Evolutionary conservation across 169 alveolate species (phyloP), one percentile per base, ranked within the genome.

Genomic region (Plasmodium ovale): DNA sequence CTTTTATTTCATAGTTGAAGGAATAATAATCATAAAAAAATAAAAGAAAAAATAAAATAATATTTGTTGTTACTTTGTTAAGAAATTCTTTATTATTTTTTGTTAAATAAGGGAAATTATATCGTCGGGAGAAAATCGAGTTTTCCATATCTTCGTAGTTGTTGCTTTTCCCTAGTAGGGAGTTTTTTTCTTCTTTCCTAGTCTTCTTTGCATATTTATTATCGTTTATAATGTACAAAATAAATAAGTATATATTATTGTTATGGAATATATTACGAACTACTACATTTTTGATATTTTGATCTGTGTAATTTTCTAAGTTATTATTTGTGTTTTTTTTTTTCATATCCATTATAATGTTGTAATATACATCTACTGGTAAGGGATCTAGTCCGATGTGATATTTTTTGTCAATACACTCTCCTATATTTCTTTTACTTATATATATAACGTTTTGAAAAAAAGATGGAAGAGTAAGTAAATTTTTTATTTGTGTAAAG

Each of bases 21-120:
- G 82, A 82, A 35, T 82, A 82, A 69, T 82, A 82, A 67, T 82
- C 90, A 69, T 82, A 82, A 82, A 82, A 82, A 39, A 82, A 82
- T 82, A 82, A 53, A 21, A 82, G 84, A 27, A 82, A 82, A 42
- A 82, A 82, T 82, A 82, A 25, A 6, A 82, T 42, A 82, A 82
- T 82, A 51, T 64, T 82, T 9, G 84, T 82, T 53, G 90, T 82
- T 51, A 82, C 27, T 37, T 82, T 82, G 65, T 82, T 82, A 65
- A 82, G 10, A 68, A 65, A 82, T 67, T n/a, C n/a, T 82, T 82
- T 82, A 68, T 82, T 71, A 65, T 42, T 82, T 31, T 68, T 68
- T 42, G 31, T 47, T 14, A 47, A 47, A 47, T 47, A 14, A 2
- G 56, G n/a, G n/a, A n/a, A n/a, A n/a, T n/a, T n/a, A n/a, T n/a